Evolutionary conservation across 2,329 filamentous ascomycete genomes (phyloP).

Genomic region (Epichloe hybrida): DNA sequence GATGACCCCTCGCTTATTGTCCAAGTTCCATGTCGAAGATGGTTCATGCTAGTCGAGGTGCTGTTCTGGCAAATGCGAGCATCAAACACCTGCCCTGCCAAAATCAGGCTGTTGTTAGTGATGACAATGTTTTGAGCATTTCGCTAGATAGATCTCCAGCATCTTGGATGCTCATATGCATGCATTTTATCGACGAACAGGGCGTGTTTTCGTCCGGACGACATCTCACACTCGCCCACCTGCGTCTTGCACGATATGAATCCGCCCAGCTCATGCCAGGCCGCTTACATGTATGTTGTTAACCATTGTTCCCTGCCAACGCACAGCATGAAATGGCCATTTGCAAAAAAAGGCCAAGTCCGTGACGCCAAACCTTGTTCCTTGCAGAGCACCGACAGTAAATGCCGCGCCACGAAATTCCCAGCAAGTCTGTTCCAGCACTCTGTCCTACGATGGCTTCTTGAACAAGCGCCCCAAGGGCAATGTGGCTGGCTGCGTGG

Average conservation of each 20-base stretch:
- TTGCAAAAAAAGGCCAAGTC: not conserved
- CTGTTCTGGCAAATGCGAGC: not conserved
- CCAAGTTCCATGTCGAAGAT: not conserved
- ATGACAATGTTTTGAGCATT: not conserved
- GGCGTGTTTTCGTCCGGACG: not conserved
- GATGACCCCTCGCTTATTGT: no score
- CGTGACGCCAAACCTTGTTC: not conserved
- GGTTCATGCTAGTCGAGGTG: not conserved
- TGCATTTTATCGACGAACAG: not conserved
- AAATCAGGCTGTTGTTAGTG: not conserved
- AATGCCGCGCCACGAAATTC: not conserved
- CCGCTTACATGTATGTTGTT: not conserved
- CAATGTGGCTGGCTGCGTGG: not conserved
- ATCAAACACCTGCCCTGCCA: not conserved
- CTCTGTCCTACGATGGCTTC: not conserved
- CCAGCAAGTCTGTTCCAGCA: not conserved
- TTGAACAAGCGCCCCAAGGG: not conserved
- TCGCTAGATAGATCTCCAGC: not conserved
- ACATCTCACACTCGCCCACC: not conserved
- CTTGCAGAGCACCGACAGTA: not conserved
- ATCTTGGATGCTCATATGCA: not conserved
- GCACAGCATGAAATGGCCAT: not conserved
- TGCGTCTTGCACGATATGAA: not conserved
- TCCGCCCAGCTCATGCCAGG: not conserved
- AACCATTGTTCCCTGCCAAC: not conserved